A percentile compares a stretch with the other conserved stretches of the same genome.
These are phyloP conservation scores for Pistacia integerrima DNA, from an alignment of 345 rosid species.

Conservation along the genomic window DNA sequence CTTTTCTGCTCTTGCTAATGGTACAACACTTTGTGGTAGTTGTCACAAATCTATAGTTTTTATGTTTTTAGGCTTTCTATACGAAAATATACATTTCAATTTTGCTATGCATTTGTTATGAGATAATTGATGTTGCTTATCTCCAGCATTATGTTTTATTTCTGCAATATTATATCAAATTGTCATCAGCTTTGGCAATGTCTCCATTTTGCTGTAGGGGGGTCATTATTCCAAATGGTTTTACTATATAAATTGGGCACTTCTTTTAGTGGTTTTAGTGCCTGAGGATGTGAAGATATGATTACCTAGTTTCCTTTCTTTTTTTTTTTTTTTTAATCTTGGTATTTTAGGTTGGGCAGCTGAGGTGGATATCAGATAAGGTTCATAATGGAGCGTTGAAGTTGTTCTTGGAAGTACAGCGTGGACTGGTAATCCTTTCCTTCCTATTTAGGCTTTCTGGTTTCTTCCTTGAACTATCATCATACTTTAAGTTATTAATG, in stretches of 20 bases:
- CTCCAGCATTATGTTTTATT: not conserved
- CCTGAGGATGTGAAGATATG: not conserved
- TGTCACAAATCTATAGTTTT: not conserved
- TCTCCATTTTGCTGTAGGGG: not conserved
- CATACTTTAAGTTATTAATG: not conserved
- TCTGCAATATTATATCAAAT: not conserved
- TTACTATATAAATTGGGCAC: not conserved
- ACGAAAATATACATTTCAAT: no score
- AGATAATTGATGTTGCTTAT: not conserved
- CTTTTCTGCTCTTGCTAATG: not conserved
- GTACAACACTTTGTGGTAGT: not conserved
- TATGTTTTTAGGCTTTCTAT: no score
- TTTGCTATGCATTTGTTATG: not conserved
- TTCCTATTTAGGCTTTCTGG: not conserved
- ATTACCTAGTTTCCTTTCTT: not conserved
- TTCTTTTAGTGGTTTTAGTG: not conserved
- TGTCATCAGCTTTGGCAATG: not conserved
- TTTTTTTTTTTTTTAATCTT: not conserved
- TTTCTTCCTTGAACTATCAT: not conserved
- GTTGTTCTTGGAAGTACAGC: constrained; percentile 70
- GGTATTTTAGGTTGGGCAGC: constrained; percentile 58
- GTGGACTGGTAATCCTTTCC: constrained; percentile 54
- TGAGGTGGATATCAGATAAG: constrained; percentile 65
- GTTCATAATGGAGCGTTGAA: constrained; percentile 59
- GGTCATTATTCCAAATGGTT: not conserved